These are phyloP conservation scores for Penicillium brasilianum DNA, from an alignment of 2,329 filamentous ascomycete genomes.

Conservation along the genomic window DNA sequence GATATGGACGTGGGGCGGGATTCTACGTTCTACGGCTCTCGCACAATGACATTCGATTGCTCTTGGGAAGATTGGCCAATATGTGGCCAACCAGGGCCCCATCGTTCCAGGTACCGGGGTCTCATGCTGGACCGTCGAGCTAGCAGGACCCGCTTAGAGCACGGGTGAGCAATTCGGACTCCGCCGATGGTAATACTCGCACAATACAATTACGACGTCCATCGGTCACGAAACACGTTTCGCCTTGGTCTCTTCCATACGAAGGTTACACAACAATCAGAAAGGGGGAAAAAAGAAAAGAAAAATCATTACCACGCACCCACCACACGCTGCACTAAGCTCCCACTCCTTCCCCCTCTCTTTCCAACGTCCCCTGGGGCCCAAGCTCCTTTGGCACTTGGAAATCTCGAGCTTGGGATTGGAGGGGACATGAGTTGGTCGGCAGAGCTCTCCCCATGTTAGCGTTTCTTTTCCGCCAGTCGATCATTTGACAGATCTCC, in stretches of 20 bases:
- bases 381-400: constrained; percentile 22
- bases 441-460: neutral
- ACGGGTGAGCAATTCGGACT: constrained; percentile 22
- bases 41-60: constrained; percentile 11
- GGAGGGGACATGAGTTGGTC: constrained; percentile 4
- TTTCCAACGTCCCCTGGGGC: constrained; percentile 12
- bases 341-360: neutral
- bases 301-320: constrained; percentile 12
- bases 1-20: neutral
- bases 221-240: neutral
- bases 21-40: neutral
- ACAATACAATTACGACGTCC: constrained; percentile 4
- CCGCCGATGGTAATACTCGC: constrained; percentile 18
- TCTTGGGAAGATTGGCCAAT: neutral
- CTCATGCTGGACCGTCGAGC: constrained; percentile 9
- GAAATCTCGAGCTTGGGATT: constrained; percentile 21
- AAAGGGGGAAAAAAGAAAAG: neutral
- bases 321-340: constrained; percentile 16
- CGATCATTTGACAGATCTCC: constrained; percentile 19
- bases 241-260: neutral
- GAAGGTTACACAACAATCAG: neutral
- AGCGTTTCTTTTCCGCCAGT: neutral
- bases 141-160: constrained; percentile 24
- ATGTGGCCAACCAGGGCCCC: constrained; percentile 11
- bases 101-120: constrained; percentile 29